These are phyloP conservation scores for Penicillium daleae DNA, from an alignment of 495 filamentous ascomycete species.

Conservation along the genomic window DNA sequence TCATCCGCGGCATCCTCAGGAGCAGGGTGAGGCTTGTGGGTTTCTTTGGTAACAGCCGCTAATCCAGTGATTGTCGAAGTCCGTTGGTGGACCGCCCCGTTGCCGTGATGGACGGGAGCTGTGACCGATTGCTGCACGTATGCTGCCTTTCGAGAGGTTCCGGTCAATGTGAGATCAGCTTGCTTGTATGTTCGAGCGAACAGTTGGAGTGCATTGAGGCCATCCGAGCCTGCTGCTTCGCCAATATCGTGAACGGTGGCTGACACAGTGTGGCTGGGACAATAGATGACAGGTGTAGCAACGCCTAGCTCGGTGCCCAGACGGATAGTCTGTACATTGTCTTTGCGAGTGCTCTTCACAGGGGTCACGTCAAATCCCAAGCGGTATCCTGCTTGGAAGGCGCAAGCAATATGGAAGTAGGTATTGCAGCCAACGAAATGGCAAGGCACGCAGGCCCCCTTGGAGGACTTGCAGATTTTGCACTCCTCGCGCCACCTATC, in stretches of 20 bases:
- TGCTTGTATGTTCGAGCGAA: constrained; percentile 91
- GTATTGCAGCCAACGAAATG: constrained; percentile 70
- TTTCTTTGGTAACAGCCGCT: constrained; percentile 31
- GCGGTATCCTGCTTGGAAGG: constrained; percentile 76
- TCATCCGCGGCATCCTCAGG: constrained; percentile 37
- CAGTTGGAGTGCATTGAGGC: constrained; percentile 77
- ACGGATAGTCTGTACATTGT: constrained; percentile 71
- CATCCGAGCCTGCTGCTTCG: constrained; percentile 63
- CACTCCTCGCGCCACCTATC: constrained; percentile 72
- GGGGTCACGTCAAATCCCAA: constrained; percentile 91
- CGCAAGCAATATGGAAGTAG: constrained; percentile 87
- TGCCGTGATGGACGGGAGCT: constrained; percentile 32
- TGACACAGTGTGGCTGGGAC: constrained; percentile 80
- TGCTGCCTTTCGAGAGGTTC: constrained; percentile 87
- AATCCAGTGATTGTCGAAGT: constrained; percentile 42
- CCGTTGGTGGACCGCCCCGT: constrained; percentile 37
- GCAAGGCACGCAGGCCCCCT: constrained; percentile 82
- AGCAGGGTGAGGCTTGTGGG: constrained; percentile 30
- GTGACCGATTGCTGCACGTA: constrained; percentile 58
- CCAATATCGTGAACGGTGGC: constrained; percentile 73
- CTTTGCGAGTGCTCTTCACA: constrained; percentile 82
- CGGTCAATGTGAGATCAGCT: constrained; percentile 85
- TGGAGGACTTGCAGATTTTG: constrained; percentile 73
- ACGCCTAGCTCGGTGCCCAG: constrained; percentile 76
- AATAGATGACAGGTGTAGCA: constrained; percentile 82